Evolutionary conservation across 495 filamentous ascomycete genomes (phyloP).

Genomic region (Parathielavia hyrcaniae): DNA sequence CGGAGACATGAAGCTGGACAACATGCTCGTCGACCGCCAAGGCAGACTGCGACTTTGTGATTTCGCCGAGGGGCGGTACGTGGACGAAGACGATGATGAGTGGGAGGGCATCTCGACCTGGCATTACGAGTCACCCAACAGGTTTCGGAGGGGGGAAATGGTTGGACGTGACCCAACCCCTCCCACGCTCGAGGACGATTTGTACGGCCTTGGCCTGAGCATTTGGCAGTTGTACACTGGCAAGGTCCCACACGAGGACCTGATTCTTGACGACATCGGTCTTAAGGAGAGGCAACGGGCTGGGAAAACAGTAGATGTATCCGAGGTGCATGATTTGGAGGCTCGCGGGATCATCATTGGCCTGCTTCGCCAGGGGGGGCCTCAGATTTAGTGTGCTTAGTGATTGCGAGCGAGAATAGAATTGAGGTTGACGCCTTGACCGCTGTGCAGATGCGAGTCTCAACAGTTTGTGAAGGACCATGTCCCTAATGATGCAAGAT

Average conservation of each 20-base stretch:
- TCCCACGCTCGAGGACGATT: slow-evolving; percentile 12
- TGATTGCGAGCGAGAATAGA: too few relatives aligned
- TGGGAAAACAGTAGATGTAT: not conserved
- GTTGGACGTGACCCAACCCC: slow-evolving; percentile 2
- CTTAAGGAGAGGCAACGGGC: slow-evolving; percentile 8
- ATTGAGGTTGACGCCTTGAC: too few relatives aligned
- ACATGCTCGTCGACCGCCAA: slow-evolving; percentile 5
- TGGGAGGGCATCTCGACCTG: slow-evolving; percentile 3
- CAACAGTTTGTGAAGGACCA: too few relatives aligned
- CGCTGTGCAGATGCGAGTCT: too few relatives aligned
- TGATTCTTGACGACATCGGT: not conserved
- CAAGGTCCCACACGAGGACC: slow-evolving; percentile 7
- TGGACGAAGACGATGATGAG: slow-evolving; percentile 6
- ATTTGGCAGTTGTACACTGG: slow-evolving; percentile 18
- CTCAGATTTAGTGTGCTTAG: slow-evolving; percentile 12
- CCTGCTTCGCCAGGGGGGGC: slow-evolving; percentile 12
- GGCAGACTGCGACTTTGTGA: slow-evolving; percentile 5
- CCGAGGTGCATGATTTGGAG: slow-evolving; percentile 3
- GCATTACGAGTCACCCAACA: slow-evolving; percentile 12
- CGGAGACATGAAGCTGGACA: slow-evolving; percentile 6
- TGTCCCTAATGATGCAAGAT: too few relatives aligned
- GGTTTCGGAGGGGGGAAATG: slow-evolving; percentile 6
- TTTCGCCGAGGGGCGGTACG: slow-evolving; percentile 10
- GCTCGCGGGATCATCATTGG: slow-evolving; percentile 6
- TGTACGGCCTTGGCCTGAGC: slow-evolving; percentile 14